Evolutionary conservation across 306 rosid species (phyloP), one percentile per base, ranked within the genome.

Genomic region (Mimosa bimucronata): DNA sequence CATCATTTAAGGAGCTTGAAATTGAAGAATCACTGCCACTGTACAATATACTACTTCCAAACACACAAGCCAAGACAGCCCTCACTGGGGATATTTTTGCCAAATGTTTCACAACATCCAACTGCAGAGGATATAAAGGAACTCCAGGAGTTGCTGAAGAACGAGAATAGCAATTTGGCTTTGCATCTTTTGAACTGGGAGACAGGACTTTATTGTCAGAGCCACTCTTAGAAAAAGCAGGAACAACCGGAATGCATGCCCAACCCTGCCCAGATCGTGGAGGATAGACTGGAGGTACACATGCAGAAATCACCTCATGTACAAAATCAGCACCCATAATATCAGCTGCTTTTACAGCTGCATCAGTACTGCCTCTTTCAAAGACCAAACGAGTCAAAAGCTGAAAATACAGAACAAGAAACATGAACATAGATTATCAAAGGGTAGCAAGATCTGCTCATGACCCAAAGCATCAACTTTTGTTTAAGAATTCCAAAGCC

Each of bases 281-380:
- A 73, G 97, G 97, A 80, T 82, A 94, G 78, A 94, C 98, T 46
- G 97, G 94, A 84, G 97, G 97, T 77, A 94, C 98, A 79, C 98
- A 92, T 73, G 98, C 92, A 74, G 98, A 92, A 85, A 94, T 92
- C 76, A 94, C 97, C 88, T 94, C 97, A 40, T 92, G 97, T 14
- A 94, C 98, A 88, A 94, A 94, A 87, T 92, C 98, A 69, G 98
- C 97, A 86, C 82, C 81, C 98, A 94, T 91, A 66, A 94, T 94
- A 82, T 94, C 97, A 77, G 98, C 97, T 62, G 84, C 94, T 92
- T 91, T 94, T 78, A 87, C 92, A 76, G 98, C 98, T 48, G 98
- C 98, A 91, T 91, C 98, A 66, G 95, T 92, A 83, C 97, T 94
- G 79, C 97, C 97, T 87, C 94, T 94, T 74, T 94, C 98, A 85